Percentiles rank a stretch among this genome's conserved stretches.
Evolutionary conservation across 495 filamentous ascomycete species (phyloP).

Genomic region (Penicillium riverlandense): DNA sequence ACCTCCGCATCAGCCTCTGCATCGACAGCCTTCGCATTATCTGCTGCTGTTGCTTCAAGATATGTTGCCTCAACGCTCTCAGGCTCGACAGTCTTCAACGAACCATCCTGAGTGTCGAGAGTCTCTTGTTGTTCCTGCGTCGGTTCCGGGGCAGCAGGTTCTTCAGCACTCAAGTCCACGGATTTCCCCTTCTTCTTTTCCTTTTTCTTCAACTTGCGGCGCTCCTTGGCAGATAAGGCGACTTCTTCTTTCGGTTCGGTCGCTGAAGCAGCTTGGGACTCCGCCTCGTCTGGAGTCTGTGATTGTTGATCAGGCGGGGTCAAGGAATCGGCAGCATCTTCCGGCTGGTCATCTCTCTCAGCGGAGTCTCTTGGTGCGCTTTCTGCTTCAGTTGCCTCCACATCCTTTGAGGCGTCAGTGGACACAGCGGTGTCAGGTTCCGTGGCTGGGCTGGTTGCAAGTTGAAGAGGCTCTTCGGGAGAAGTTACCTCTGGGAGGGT

Average conservation of each 20-base stretch:
- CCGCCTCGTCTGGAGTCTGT: background rate
- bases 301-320: background rate
- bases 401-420: background rate
- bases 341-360: background rate
- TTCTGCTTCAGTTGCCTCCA: background rate
- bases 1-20: background rate
- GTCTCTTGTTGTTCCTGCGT: slow-evolving; percentile 1
- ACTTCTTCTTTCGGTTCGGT: slow-evolving; percentile 8
- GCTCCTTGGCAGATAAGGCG: slow-evolving; percentile 15
- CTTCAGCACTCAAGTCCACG: slow-evolving; percentile 15
- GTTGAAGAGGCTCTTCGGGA: background rate
- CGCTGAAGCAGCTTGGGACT: slow-evolving; percentile 1
- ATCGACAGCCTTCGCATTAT: background rate
- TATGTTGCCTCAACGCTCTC: background rate
- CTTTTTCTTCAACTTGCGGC: slow-evolving; percentile 30
- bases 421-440: background rate
- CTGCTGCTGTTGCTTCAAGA: background rate
- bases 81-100: background rate
- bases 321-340: background rate
- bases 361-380: background rate
- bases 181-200: slow-evolving; percentile 40
- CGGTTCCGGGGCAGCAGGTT: slow-evolving; percentile 1
- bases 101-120: background rate
- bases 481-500: background rate
- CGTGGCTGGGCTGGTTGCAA: background rate